Base-by-base conservation (phyloP, 176 grass and related monocot genomes). In the Eleusine coracana region DNA sequence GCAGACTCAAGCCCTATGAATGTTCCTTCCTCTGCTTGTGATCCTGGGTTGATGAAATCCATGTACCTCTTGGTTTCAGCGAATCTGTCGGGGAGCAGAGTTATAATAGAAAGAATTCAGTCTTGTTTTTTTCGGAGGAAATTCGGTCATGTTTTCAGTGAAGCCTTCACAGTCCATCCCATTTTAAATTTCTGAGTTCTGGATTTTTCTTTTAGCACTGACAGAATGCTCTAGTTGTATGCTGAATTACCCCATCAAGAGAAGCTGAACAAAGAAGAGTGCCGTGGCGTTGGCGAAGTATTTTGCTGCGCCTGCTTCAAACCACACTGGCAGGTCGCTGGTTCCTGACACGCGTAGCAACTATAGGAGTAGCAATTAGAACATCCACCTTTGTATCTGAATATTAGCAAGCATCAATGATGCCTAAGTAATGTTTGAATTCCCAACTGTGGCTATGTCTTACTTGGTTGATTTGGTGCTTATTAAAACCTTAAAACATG, bases 61-160 rank as follows among this genome's bases (percentile, higher is more conserved):
- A 95, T 95, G 76, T 98, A 98, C 46, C 90, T 86, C 86, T 98
- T 98, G 20, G 92, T 98, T 86, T 98, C 92, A 15, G 71, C 95
- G 85, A 93, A 98, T 75, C 92, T 95, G 79, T 31, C 7, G 0
- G 52, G 82, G 37, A 78, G 69, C 45, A 37, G 66, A 41, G n/a
- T 84, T 66, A 49, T 58, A 60, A 39, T 8, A 84, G 21, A 23
- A 77, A 31, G 55, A 73, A 3, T 27, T 81, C 54, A 84, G 54
- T 67, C 12, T 68, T 77, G 70, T 28, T 58, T 25, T 68, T 28
- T 63, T 63, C 31, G 29, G 60, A 28, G 60, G 25, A 29, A 29
- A 5, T 11, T 81, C 54, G 77, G 45, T 67, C 12, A 61, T 77
- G 70, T 28, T 66, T 20, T 74, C 15, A 50, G 54, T 65, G 44